Base-by-base conservation (phyloP, 768 basidiomycete genomes). In the Candolleomyces aberdarensis region DNA sequence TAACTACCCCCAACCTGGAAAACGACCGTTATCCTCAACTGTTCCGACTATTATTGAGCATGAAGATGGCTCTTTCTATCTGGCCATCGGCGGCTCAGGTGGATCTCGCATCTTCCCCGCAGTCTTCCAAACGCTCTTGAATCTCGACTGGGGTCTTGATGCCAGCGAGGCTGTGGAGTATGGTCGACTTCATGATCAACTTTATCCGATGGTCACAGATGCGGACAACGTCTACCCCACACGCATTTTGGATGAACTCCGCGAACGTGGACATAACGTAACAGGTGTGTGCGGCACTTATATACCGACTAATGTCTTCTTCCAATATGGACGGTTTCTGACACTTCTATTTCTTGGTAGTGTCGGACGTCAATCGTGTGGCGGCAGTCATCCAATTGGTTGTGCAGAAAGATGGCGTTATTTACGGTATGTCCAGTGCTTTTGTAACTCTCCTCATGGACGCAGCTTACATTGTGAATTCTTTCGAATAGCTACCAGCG, bases 1-100 rank as follows among this genome's bases (percentile, higher is more conserved):
- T 74, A 97, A 98, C 71, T 96, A 92, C 66, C 94, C 96, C 6
- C 87, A 85, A 63, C 82, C 92, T 2, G 85, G 89, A 7, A 98
- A 98, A 73, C 88, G 94, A 3, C 93, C 96, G 0, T 73, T 98
- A 22, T 97, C 95, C 0, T 97, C 95, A 1, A 97, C 82, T 0
- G 71, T 80, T 2, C 90, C 96, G 0, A 84, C 85, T 0, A 94
- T 98, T 62, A 71, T 98, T 10, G 93, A 97, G 68, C 67, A 91
- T 63, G 70, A 74, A 0, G 83, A 94, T 64, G 92, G 92, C 6
- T 81, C 87, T 0, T 83, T 96, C 63, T 86, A 85, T 67, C 74
- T 88, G 14, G 85, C 86, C 1, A 67, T 94, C 43, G 96, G 96
- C 49, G 96, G 88, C 14, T 87, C 94, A 0, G 96, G 96, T 8